phyloP scores from a whole-genome alignment of 2,329 filamentous ascomycete genomes.

The Nothopassalora personata region DNA sequence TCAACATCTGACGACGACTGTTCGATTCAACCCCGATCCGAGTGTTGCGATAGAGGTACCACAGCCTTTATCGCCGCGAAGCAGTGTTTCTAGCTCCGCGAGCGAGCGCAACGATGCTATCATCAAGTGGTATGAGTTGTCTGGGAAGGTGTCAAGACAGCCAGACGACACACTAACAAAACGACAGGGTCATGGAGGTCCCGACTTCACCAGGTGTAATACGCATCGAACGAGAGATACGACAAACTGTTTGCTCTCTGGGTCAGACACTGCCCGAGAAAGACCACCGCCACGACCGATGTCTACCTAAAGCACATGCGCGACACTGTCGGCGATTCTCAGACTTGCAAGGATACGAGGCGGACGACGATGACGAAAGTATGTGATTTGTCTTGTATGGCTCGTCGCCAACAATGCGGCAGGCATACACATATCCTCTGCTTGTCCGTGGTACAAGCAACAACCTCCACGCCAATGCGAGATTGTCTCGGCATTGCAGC shows the following conservation, averaged over 20 bases:
- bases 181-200: conserved; percentile 4
- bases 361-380: conserved; percentile 7
- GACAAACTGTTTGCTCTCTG: conserved; percentile 1
- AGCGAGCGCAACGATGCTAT: conserved; percentile 11
- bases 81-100: conserved; percentile 9
- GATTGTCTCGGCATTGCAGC: background rate
- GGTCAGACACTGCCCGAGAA: background rate
- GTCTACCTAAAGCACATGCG: background rate
- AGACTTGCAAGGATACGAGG: conserved; percentile 6
- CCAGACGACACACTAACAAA: background rate
- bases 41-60: conserved; percentile 2
- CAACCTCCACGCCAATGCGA: background rate
- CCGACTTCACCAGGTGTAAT: conserved; percentile 2
- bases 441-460: background rate
- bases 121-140: conserved; percentile 3
- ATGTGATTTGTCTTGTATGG: background rate
- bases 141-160: background rate
- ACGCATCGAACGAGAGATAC: conserved; percentile 4
- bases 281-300: background rate
- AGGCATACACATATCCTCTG: background rate
- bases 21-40: conserved; percentile 20
- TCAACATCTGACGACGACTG: conserved; percentile 16
- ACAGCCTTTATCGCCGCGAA: conserved; percentile 8
- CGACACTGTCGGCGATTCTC: conserved; percentile 1
- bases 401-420: background rate